Evolutionary conservation across 257 asterid species (phyloP).

Genomic region (Mitragyna speciosa): DNA sequence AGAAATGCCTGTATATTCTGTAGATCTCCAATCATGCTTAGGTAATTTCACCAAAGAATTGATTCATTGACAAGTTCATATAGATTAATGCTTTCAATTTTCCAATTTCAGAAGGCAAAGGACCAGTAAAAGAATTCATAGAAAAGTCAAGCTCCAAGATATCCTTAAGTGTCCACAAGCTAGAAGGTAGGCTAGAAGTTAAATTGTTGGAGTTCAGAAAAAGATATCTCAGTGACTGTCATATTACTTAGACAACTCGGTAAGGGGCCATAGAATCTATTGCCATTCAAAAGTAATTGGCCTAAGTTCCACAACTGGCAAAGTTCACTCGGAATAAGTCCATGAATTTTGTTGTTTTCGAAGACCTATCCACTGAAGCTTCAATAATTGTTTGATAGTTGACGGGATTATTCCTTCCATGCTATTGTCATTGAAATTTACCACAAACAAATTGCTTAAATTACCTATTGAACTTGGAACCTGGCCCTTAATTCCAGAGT

Average conservation of each 20-base stretch:
- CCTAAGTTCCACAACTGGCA: background rate
- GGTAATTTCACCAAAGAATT: background rate
- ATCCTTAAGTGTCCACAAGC: constrained; percentile 4
- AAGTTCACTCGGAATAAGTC: background rate
- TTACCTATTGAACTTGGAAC: constrained; percentile 26
- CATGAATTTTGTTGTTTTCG: background rate
- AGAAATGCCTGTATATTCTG: background rate
- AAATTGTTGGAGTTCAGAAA: background rate
- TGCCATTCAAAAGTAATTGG: background rate
- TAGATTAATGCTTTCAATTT: background rate
- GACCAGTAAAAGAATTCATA: background rate
- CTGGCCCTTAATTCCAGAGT: background rate
- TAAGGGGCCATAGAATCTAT: background rate
- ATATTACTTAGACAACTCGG: background rate
- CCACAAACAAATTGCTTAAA: background rate
- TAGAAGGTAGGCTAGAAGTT: background rate
- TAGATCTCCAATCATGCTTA: background rate
- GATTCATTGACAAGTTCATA: background rate
- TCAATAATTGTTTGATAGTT: background rate
- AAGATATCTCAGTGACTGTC: background rate
- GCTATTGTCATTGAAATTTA: background rate
- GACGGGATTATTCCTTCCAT: constrained; percentile 9
- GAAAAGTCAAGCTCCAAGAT: background rate
- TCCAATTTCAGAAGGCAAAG: background rate
- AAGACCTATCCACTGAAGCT: background rate